These are phyloP conservation scores for Apocynum venetum DNA, from an alignment of 257 asterid genomes.

Conservation along the genomic window DNA sequence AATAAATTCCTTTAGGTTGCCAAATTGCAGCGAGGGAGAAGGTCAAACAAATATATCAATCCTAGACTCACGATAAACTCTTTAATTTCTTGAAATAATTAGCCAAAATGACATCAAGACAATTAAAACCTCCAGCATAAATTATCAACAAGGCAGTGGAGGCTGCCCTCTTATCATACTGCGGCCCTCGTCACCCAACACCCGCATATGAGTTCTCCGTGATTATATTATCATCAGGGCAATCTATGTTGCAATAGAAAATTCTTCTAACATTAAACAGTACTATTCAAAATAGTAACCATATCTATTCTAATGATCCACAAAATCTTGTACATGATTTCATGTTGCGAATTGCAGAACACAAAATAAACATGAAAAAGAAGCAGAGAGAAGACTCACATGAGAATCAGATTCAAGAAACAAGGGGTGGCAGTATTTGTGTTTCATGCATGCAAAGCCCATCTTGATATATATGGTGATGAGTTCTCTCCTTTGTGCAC, in stretches of 20 bases:
- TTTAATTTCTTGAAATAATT: neutral
- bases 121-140: neutral
- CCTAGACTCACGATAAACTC: neutral
- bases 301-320: neutral
- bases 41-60: neutral
- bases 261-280: neutral
- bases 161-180: neutral
- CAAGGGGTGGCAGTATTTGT: neutral
- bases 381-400: slow-evolving; percentile 11
- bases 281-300: no score
- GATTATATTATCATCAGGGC: neutral
- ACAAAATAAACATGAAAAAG: neutral
- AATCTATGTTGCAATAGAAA: neutral
- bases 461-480: neutral
- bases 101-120: neutral
- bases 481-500: neutral
- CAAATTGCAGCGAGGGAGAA: neutral
- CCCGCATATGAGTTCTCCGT: neutral
- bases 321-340: neutral
- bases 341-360: neutral
- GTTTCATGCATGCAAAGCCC: slow-evolving; percentile 10
- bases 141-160: neutral
- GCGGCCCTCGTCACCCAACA: no score
- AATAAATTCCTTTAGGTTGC: neutral
- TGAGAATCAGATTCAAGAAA: neutral